Evolutionary conservation across 371 early-diverging fungal species (phyloP), one percentile per base, ranked within the genome.

Genomic region (Rozella allomycis): DNA sequence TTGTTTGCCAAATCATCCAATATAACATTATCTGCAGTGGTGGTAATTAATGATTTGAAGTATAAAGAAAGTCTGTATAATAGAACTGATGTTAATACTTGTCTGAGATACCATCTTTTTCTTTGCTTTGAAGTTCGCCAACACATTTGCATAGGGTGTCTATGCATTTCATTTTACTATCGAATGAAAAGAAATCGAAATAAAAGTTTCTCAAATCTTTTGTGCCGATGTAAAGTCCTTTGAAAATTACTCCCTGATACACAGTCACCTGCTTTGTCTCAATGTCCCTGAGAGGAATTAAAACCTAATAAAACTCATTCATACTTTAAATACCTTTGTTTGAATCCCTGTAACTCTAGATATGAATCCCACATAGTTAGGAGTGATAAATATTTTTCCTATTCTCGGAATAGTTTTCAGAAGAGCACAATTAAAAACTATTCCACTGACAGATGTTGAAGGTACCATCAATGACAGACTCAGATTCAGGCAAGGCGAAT

Each of bases 331-430:
- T 33, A 65, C 64, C 43, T 67, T 69, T 6, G 64, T 55, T 25
- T 60, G 49, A 2, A 58, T 55, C 1, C 67, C 70, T 35, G 69
- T 55, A 1, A 61, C 48, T 36, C 58, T 63, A 4, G 74, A 70
- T 33, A 64, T 66, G 42, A 65, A 78, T 28, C 67, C 72, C 4
- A 78, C 39, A 40, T 67, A 61, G 38, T 66, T 50, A 16, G 51
- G 47, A 0, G 78, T 71, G 13, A 78, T 50, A 34, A 71, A 75
- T 0, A 77, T 31, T 18, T 61, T 61, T 14, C 79, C 79, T 23
- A 67, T 25, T 50, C 54, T 19, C 54, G 77, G 30, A 60, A 39
- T 13, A 4, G 37, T 23, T 1, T 38, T 38, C 13, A 37, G 30
- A 5, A 40, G 34, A 25, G 38, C 29, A 51, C 52, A 16, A 45